Conservation (phyloP, 2,329 filamentous ascomycete genomes). For the Fusarium tjaetaba region DNA sequence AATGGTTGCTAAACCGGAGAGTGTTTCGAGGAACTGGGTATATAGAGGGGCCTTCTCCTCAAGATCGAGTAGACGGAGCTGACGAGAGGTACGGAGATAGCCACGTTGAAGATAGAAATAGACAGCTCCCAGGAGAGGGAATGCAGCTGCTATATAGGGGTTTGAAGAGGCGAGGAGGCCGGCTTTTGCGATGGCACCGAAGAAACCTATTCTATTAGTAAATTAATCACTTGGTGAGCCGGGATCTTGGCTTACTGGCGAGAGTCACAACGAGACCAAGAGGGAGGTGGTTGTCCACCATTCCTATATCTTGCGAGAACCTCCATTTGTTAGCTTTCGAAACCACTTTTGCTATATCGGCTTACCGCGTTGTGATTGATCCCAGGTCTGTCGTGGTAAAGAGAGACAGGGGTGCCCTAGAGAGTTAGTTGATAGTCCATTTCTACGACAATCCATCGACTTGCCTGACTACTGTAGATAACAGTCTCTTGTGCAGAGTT, state of each 20-base stretch:
- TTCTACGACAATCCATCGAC: rapidly evolving
- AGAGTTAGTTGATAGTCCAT: conserved; percentile 9
- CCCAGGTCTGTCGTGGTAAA: conserved; percentile 54
- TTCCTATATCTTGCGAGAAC: conserved; percentile 57
- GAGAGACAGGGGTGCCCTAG: conserved; percentile 52
- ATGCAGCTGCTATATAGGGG: conserved; percentile 51
- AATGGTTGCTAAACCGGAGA: conserved; percentile 59
- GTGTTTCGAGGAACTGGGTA: conserved; percentile 56
- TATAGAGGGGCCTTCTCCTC: conserved; percentile 55
- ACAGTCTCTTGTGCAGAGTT: conserved; percentile 38
- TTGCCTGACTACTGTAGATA: conserved; percentile 38
- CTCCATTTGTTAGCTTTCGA: conserved; percentile 28
- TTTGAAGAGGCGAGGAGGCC: conserved; percentile 40
- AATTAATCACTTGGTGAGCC: background rate
- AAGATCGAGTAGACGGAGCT: conserved; percentile 54
- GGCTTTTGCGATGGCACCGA: conserved; percentile 41
- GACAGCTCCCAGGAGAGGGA: conserved; percentile 54
- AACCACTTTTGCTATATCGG: rapidly evolving
- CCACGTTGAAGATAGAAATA: conserved; percentile 56
- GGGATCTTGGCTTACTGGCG: conserved; percentile 46
- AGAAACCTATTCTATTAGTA: conserved; percentile 45
- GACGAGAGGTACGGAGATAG: conserved; percentile 56
- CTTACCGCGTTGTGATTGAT: conserved; percentile 53
- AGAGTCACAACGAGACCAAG: conserved; percentile 47
- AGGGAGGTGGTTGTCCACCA: conserved; percentile 55